Evolutionary conservation across 192 early-diverging fungal species (phyloP).

Genomic region (Backusella macrospora): DNA sequence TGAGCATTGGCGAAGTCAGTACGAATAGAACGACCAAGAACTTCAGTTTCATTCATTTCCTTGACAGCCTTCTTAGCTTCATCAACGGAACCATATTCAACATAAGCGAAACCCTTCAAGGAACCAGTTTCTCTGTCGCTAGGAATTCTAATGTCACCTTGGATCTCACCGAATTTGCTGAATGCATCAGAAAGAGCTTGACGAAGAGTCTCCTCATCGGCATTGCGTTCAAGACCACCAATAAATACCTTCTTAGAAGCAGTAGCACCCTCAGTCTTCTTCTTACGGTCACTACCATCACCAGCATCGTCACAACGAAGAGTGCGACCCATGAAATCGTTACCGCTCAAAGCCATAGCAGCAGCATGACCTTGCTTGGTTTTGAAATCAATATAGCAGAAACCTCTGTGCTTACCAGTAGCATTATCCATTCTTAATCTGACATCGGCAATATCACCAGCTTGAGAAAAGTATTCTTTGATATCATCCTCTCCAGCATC

Average conservation of each 20-base stretch:
- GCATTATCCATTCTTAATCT: conserved; percentile 79
- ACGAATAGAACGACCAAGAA: conserved; percentile 82
- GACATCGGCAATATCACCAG: conserved; percentile 71
- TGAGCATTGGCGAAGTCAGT: conserved; percentile 76
- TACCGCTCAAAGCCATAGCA: conserved; percentile 67
- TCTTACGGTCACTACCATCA: conserved; percentile 41
- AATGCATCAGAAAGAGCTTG: conserved; percentile 49
- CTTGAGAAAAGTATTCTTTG: conserved; percentile 60
- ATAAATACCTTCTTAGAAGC: conserved; percentile 75
- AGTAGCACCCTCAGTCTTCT: conserved; percentile 27
- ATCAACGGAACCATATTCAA: conserved; percentile 75
- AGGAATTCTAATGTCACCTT: conserved; percentile 66
- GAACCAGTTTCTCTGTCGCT: conserved; percentile 75
- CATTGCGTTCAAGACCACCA: conserved; percentile 75
- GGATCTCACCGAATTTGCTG: conserved; percentile 61
- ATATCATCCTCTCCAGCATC: conserved; percentile 70
- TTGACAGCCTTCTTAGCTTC: conserved; percentile 74
- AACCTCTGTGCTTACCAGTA: conserved; percentile 78
- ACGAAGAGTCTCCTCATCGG: conserved; percentile 59
- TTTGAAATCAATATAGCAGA: conserved; percentile 90
- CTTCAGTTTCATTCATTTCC: conserved; percentile 75
- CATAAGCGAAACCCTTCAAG: conserved; percentile 88
- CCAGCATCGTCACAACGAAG: conserved; percentile 78
- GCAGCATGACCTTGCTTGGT: conserved; percentile 63
- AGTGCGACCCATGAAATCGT: conserved; percentile 81